A percentile compares a stretch with the other conserved stretches of the same genome.
These are phyloP conservation scores for Phytopythium aichiense DNA, from an alignment of 352 stramenopile species.

Conservation along the genomic window DNA sequence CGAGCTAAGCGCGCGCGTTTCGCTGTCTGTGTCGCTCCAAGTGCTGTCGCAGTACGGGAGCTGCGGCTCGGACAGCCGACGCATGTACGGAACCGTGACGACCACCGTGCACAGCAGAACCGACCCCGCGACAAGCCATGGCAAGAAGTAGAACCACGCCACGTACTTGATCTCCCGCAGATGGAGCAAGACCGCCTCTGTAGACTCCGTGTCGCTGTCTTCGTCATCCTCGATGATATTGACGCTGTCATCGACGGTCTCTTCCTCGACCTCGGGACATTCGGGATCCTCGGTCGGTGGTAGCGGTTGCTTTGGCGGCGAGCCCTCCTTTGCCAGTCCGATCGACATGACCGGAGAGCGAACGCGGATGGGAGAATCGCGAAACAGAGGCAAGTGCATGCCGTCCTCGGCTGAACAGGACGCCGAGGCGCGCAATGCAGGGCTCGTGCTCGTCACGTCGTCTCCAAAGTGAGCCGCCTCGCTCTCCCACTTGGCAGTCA, in stretches of 20 bases:
- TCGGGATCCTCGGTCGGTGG: neutral
- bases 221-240: constrained; percentile 20
- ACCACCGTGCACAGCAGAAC: constrained; percentile 38
- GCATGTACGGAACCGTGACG: constrained; percentile 31
- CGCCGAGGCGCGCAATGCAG: neutral
- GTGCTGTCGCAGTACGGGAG: constrained; percentile 57
- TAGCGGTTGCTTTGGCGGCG: neutral
- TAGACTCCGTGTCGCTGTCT: constrained; percentile 51
- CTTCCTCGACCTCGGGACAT: neutral
- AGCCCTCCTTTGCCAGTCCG: neutral
- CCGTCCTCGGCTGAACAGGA: neutral
- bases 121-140: constrained; percentile 33
- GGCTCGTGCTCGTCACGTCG: neutral
- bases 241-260: neutral
- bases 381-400: neutral
- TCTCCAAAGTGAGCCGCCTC: constrained; percentile 5
- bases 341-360: constrained; percentile 2
- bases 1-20: constrained; percentile 7
- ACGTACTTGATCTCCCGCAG: constrained; percentile 33
- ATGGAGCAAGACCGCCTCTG: constrained; percentile 28
- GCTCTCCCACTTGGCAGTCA: constrained; percentile 18
- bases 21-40: constrained; percentile 17
- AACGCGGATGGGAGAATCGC: constrained; percentile 3
- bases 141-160: constrained; percentile 29
- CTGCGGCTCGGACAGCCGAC: constrained; percentile 24